Evolutionary conservation across 2,329 filamentous ascomycete genomes (phyloP).

Genomic region (Aspergillus carbonarius): DNA sequence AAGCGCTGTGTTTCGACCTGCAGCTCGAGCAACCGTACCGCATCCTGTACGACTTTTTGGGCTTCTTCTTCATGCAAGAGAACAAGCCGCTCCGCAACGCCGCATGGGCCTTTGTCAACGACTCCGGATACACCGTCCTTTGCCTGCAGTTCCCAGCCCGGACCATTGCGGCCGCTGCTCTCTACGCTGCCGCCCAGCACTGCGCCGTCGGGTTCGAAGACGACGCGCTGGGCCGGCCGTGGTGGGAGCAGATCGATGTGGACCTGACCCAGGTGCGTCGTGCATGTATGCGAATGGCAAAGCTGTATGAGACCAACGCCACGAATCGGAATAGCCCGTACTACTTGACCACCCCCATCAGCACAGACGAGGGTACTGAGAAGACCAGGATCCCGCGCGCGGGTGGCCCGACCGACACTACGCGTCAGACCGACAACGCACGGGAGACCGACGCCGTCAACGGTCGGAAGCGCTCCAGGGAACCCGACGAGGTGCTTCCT

Average conservation of each 20-base stretch:
- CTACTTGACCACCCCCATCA: constrained; percentile 40
- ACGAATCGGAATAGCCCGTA: constrained; percentile 45
- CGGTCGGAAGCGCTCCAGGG: constrained; percentile 42
- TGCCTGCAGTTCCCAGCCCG: constrained; percentile 77
- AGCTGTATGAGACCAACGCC: constrained; percentile 47
- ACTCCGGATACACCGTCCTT: constrained; percentile 79
- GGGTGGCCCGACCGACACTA: constrained; percentile 25
- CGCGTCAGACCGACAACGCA: not conserved
- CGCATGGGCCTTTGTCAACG: constrained; percentile 92
- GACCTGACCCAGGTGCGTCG: constrained; percentile 67
- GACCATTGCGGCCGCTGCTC: constrained; percentile 78
- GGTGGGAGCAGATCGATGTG: constrained; percentile 81
- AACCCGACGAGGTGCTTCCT: constrained; percentile 28
- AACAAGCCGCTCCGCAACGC: constrained; percentile 81
- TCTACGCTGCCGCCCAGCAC: constrained; percentile 82
- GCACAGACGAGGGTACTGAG: constrained; percentile 37
- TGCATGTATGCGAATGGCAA: constrained; percentile 74
- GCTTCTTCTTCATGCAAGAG: constrained; percentile 69
- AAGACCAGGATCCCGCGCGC: constrained; percentile 37
- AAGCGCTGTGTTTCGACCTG: constrained; percentile 89
- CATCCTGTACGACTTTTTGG: constrained; percentile 76
- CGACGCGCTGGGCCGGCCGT: constrained; percentile 72
- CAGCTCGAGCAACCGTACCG: constrained; percentile 87
- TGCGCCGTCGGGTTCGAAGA: constrained; percentile 70
- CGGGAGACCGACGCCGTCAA: constrained; percentile 22